phyloP scores from a whole-genome alignment of 352 stramenopile genomes.

The Globisporangium solare region DNA sequence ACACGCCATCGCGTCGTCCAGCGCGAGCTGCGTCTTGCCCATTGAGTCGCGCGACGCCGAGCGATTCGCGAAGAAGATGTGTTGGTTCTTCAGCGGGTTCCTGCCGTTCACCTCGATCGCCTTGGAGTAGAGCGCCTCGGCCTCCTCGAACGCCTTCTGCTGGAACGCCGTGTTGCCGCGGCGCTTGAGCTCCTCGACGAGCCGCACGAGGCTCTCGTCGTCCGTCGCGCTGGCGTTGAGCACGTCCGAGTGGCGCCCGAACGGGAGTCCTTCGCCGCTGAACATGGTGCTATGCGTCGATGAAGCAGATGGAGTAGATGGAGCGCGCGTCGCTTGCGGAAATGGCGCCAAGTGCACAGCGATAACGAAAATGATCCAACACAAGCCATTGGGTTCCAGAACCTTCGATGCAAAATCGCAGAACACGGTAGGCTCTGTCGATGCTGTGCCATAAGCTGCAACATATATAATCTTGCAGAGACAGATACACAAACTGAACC shows the following conservation, averaged over 20 bases:
- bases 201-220: constrained; percentile 40
- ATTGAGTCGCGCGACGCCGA: constrained; percentile 81
- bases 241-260: constrained; percentile 80
- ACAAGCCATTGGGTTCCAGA: constrained; percentile 11
- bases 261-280: constrained; percentile 57
- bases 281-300: constrained; percentile 45
- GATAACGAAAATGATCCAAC: neutral
- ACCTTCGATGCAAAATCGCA: constrained; percentile 9
- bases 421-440: neutral
- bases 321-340: neutral
- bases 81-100: constrained; percentile 54
- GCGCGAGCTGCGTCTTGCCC: constrained; percentile 57
- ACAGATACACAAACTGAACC: neutral
- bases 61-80: constrained; percentile 88
- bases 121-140: constrained; percentile 95
- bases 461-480: neutral
- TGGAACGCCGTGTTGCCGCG: constrained; percentile 85
- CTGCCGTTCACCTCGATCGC: constrained; percentile 82
- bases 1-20: constrained; percentile 70
- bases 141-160: constrained; percentile 86
- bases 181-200: constrained; percentile 86
- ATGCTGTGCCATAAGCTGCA: neutral
- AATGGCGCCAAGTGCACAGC: neutral
- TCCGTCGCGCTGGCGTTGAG: constrained; percentile 53
- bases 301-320: too few relatives aligned